phyloP scores from a whole-genome alignment of 768 basidiomycete species.

The Fistulinella prunicolor region DNA sequence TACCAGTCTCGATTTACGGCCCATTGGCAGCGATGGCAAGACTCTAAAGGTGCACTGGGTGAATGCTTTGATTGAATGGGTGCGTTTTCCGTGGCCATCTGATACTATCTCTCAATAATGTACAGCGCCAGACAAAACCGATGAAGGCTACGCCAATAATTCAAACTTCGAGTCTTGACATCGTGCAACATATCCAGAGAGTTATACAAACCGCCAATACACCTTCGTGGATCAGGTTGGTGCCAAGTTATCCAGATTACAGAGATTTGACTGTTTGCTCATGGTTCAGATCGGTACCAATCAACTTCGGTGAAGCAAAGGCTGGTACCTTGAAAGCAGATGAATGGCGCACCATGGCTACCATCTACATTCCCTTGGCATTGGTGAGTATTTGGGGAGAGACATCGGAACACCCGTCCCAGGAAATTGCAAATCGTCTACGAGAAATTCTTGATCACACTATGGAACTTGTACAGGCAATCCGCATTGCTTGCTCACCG shows the following conservation, averaged over 20 bases:
- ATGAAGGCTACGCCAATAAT: neutral
- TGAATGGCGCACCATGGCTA: constrained; percentile 5
- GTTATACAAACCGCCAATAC: constrained; percentile 1
- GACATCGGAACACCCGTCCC: neutral
- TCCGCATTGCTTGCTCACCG: constrained; percentile 15
- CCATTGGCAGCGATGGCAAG: neutral
- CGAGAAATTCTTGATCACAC: constrained; percentile 21
- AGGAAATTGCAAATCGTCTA: neutral
- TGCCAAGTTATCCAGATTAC: no score
- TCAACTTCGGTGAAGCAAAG: constrained; percentile 14
- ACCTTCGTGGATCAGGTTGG: constrained; percentile 1
- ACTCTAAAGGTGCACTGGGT: constrained; percentile 6
- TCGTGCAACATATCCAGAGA: neutral
- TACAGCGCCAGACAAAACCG: neutral
- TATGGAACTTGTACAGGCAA: constrained; percentile 29
- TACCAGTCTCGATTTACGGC: neutral
- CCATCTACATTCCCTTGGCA: neutral
- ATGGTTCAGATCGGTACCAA: neutral
- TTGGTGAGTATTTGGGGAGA: constrained; percentile 21
- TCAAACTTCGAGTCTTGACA: neutral
- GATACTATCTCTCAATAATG: neutral
- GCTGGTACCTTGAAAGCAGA: constrained; percentile 20
- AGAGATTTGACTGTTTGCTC: no score
- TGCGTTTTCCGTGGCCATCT: neutral
- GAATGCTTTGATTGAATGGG: constrained; percentile 6